Evolutionary conservation across 495 filamentous ascomycete species (phyloP), one percentile per base, ranked within the genome.

Genomic region (Aspergillus ellipticus): DNA sequence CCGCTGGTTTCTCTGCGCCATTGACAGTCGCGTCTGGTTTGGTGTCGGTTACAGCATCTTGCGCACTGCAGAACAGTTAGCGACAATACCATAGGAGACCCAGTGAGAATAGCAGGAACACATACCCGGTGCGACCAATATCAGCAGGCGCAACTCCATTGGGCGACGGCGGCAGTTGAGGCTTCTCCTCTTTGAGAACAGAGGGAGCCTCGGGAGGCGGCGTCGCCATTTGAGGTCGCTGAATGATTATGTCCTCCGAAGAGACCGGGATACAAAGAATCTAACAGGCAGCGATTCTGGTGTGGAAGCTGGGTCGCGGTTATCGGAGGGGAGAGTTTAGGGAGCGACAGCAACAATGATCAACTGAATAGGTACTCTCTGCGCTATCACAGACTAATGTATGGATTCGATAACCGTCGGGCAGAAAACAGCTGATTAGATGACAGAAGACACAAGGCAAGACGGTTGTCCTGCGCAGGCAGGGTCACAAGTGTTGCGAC

Each of bases 201-300:
- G 69, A 63, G 57, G 68, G 45, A 43, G 66, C 73, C 71, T 78
- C 75, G 28, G 75, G 74, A 69, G 75, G 75, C 67, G 75, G 75
- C 50, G 75, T 78, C 64, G 75, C 75, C 75, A 78, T 78, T 59
- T 64, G 60, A 64, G 59, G 50, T 61, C 55, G 51, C 56, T 58
- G 61, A 37, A 50, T 47, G 49, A 50, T 49, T 29, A 31, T 57
- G 55, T 41, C 60, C 51, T 61, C 53, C 31, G 58, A 54, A 42
- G 59, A 59, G 50, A 24, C 55, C 65, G 54, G 53, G 62, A 70
- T 63, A 69, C 66, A 59, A 55, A 49, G 28, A 37, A 33, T 65
- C 59, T 66, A 64, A 61, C 53, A 53, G 45, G 29, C 49, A 51
- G 49, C 57, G 61, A 54, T 39, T 54, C 49, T 50, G 43, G 28